Evolutionary conservation across 345 rosid genomes (phyloP).

Genomic region (Erysimum cheiranthoides): DNA sequence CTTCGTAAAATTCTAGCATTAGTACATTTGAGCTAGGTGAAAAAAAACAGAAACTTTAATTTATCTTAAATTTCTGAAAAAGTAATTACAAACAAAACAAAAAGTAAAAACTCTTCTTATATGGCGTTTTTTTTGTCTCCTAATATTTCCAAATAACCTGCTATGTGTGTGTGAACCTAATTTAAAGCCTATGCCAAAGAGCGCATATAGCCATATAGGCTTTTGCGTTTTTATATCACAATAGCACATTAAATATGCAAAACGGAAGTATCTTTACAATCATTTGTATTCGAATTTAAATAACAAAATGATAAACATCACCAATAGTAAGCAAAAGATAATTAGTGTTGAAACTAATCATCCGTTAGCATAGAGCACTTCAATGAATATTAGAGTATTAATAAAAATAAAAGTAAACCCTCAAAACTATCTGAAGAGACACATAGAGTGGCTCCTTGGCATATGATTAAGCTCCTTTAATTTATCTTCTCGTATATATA

Average conservation of each 20-base stretch:
- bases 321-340: slow-evolving; percentile 40
- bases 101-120: neutral
- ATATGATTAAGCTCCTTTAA: slow-evolving; percentile 34
- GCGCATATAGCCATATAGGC: slow-evolving; percentile 33
- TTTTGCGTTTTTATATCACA: slow-evolving; percentile 26
- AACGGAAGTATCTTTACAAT: slow-evolving; percentile 36
- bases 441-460: slow-evolving; percentile 44
- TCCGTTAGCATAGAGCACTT: slow-evolving; percentile 40
- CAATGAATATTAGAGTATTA: slow-evolving; percentile 14
- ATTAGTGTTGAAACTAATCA: slow-evolving; percentile 44
- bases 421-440: slow-evolving; percentile 45
- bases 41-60: neutral
- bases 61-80: neutral
- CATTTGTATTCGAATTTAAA: slow-evolving; percentile 25
- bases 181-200: slow-evolving; percentile 38
- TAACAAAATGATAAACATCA: slow-evolving; percentile 34
- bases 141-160: neutral
- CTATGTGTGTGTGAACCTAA: slow-evolving; percentile 22
- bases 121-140: neutral
- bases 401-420: slow-evolving; percentile 8
- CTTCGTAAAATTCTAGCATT: neutral
- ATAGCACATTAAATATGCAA: slow-evolving; percentile 36
- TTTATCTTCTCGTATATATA: slow-evolving; percentile 22
- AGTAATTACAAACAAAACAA: neutral
- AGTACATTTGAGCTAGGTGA: neutral